Percentiles rank a stretch among this genome's conserved stretches.
These are phyloP conservation scores for Trichoderma asperelloides DNA, from an alignment of 495 filamentous ascomycete genomes.

Conservation along the genomic window DNA sequence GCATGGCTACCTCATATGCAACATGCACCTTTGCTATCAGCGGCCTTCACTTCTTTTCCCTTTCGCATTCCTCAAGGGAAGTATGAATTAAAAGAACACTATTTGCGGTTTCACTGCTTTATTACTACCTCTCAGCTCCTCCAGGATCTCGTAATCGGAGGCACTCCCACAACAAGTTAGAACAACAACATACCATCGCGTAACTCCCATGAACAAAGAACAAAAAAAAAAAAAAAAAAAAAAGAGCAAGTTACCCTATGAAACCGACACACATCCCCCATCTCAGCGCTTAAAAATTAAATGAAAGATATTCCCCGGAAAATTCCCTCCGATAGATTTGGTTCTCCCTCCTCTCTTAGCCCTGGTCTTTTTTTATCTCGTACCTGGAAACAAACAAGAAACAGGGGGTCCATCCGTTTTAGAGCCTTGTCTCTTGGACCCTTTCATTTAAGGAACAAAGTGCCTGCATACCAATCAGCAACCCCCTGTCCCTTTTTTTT, in stretches of 20 bases:
- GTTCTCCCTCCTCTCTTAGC: background rate
- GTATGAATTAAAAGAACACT: too few species aligned
- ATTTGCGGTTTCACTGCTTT: too few species aligned
- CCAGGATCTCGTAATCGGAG: too few species aligned
- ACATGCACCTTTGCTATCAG: background rate
- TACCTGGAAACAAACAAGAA: conserved; percentile 3
- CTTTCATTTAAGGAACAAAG: background rate
- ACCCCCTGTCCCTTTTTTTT: background rate
- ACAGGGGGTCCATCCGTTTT: background rate
- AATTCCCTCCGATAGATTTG: background rate
- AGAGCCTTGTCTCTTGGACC: background rate
- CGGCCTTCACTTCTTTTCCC: too few species aligned
- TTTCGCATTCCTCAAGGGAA: too few species aligned
- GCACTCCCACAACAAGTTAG: background rate
- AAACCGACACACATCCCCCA: background rate
- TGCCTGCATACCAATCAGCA: background rate
- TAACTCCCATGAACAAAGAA: background rate
- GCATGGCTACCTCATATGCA: background rate
- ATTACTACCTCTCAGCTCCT: too few species aligned
- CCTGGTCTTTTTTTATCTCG: background rate
- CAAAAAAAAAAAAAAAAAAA: background rate
- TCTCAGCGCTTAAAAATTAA: background rate
- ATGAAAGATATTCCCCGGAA: too few species aligned
- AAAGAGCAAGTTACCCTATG: background rate
- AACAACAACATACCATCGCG: background rate